Conservation (phyloP, 2,329 filamentous ascomycete genomes). For the Paracamarosporium sp. region DNA sequence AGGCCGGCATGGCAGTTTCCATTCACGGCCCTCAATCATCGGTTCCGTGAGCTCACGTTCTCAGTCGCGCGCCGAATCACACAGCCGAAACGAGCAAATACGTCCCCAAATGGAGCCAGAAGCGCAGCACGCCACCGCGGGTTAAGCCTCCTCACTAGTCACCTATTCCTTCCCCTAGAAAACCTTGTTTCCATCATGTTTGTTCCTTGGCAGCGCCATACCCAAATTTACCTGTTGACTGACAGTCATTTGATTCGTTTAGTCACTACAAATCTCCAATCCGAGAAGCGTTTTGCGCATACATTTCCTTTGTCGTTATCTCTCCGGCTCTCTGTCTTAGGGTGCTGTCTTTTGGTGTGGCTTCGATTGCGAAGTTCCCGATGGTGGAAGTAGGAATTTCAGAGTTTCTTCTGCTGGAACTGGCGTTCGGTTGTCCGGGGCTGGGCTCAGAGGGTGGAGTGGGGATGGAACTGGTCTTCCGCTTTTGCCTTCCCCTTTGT, state of each 20-base stretch:
- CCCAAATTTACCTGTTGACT: slow-evolving; percentile 36
- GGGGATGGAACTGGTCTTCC: slow-evolving; percentile 35
- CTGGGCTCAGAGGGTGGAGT: slow-evolving; percentile 30
- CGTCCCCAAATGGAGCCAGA: slow-evolving; percentile 34
- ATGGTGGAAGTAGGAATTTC: slow-evolving; percentile 13
- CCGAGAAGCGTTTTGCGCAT: slow-evolving; percentile 18
- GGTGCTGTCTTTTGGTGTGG: slow-evolving; percentile 34
- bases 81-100: slow-evolving; percentile 27
- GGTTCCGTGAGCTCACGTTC: slow-evolving; percentile 43
- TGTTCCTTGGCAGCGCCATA: slow-evolving; percentile 20
- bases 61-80: slow-evolving; percentile 33
- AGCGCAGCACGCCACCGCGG: slow-evolving; percentile 32
- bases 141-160: slow-evolving; percentile 24
- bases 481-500: slow-evolving; percentile 6
- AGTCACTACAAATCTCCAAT: slow-evolving; percentile 23
- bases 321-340: slow-evolving; percentile 33
- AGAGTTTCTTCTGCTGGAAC: slow-evolving; percentile 20
- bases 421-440: slow-evolving; percentile 33
- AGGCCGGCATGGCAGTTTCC: slow-evolving; percentile 36
- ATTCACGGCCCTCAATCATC: slow-evolving; percentile 36
- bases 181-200: slow-evolving; percentile 17
- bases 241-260: slow-evolving; percentile 35
- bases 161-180: slow-evolving; percentile 13
- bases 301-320: slow-evolving; percentile 42
- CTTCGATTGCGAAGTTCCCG: slow-evolving; percentile 27